Evolutionary conservation across 129 eudicot genomes (phyloP).

Genomic region (Chrysanthemum lavandulifolium): DNA sequence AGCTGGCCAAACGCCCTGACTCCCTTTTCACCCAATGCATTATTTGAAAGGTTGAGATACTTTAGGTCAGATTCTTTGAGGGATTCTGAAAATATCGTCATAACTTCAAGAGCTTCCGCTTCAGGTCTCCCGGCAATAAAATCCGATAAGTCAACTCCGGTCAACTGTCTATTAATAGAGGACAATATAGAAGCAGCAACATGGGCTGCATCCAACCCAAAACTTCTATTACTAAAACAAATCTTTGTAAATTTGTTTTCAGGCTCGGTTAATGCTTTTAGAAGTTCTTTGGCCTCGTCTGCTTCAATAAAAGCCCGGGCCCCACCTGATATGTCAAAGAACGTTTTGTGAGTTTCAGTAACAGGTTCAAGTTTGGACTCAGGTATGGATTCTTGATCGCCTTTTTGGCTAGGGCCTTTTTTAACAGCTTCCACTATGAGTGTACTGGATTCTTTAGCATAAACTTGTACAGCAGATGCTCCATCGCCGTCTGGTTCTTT

Average conservation of each 20-base stretch:
- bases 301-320: slow-evolving; percentile 42
- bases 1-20: slow-evolving; percentile 55
- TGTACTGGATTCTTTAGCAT: slow-evolving; percentile 69
- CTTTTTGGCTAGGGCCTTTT: slow-evolving; percentile 50
- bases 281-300: slow-evolving; percentile 45
- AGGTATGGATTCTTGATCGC: slow-evolving; percentile 22
- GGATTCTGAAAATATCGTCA: slow-evolving; percentile 49
- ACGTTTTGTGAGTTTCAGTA: slow-evolving; percentile 16
- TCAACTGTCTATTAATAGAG: slow-evolving; percentile 47
- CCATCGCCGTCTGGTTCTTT: slow-evolving; percentile 77
- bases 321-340: slow-evolving; percentile 70
- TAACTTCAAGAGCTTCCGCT: slow-evolving; percentile 65
- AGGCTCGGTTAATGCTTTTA: slow-evolving; percentile 42
- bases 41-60: slow-evolving; percentile 53
- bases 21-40: slow-evolving; percentile 74
- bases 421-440: slow-evolving; percentile 66
- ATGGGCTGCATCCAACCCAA: slow-evolving; percentile 54
- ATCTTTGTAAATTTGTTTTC: slow-evolving; percentile 46
- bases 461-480: slow-evolving; percentile 57
- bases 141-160: slow-evolving; percentile 62
- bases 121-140: slow-evolving; percentile 65
- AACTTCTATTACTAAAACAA: slow-evolving; percentile 66
- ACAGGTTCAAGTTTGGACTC: slow-evolving; percentile 27
- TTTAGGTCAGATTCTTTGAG: slow-evolving; percentile 46
- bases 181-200: slow-evolving; percentile 49